A percentile compares a stretch with the other conserved stretches of the same genome.
Conservation (phyloP, 805 yeast genomes). For the Spathaspora girioi region DNA sequence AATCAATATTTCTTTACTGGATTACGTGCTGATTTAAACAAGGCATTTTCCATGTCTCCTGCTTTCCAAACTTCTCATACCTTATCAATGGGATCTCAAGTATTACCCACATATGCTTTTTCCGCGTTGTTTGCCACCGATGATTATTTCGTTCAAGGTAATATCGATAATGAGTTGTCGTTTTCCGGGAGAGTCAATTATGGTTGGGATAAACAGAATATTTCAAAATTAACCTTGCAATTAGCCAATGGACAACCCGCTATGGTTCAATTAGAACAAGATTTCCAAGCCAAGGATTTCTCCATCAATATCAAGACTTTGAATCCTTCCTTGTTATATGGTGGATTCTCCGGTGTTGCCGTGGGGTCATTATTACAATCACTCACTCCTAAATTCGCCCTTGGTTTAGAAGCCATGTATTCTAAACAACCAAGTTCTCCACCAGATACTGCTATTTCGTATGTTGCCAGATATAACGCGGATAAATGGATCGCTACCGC, state of each 20-base stretch:
- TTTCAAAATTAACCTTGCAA: slow-evolving; percentile 85
- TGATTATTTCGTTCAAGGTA: slow-evolving; percentile 83
- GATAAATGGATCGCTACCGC: slow-evolving; percentile 93
- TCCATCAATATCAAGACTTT: slow-evolving; percentile 85
- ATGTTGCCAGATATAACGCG: slow-evolving; percentile 84
- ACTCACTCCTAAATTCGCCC: slow-evolving; percentile 73
- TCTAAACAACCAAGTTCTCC: slow-evolving; percentile 70
- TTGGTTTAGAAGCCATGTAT: slow-evolving; percentile 92
- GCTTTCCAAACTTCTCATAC: slow-evolving; percentile 96
- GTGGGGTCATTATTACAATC: slow-evolving; percentile 91
- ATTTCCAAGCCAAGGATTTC: slow-evolving; percentile 84
- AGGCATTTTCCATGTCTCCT: slow-evolving; percentile 86
- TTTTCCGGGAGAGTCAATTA: slow-evolving; percentile 87
- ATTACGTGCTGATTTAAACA: slow-evolving; percentile 91
- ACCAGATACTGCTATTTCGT: slow-evolving; percentile 87
- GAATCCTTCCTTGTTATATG: slow-evolving; percentile 73
- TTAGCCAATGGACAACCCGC: slow-evolving; percentile 85
- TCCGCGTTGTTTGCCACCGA: slow-evolving; percentile 88
- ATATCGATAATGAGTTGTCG: slow-evolving; percentile 80
- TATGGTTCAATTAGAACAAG: slow-evolving; percentile 95
- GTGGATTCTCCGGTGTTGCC: slow-evolving; percentile 79
- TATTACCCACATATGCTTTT: slow-evolving; percentile 86
- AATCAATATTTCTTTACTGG: slow-evolving; percentile 91
- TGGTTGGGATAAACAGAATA: slow-evolving; percentile 78
- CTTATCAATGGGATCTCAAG: slow-evolving; percentile 80